Base-by-base conservation (phyloP, 1,284 basidiomycete species). In the Boletus sp. region DNA sequence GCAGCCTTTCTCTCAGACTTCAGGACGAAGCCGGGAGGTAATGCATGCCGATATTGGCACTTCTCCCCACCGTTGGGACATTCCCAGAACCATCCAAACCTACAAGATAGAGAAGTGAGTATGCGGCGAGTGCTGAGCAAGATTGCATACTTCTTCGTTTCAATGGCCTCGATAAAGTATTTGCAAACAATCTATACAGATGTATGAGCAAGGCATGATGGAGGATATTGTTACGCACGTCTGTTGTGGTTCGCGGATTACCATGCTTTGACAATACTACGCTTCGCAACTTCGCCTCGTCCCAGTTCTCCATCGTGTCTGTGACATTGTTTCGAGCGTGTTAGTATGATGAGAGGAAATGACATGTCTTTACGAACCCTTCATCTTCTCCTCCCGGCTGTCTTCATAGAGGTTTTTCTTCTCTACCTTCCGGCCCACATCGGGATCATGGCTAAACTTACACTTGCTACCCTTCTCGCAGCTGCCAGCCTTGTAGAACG, bases 231-330 rank as follows among this genome's bases (percentile, higher is more conserved):
- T n/a, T 20, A 64, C 84, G 51, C 62, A 92, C 91, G 66, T 96
- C 94, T 37, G 95, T 99, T 3, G 87, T 93, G 26, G 88, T 94
- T 59, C 83, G 80, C 42, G 94, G 94, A 69, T 96, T 97, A 27
- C 91, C 91, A 49, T 81, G 76, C 69, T 98, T 98, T 45, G 89
- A 91, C 13, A 85, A 62, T 8, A 99, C 90, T 50, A 99, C 96
- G 22, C 73, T 80, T 41, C 84, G 77, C 43, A 99, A 74, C 70
- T 95, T 98, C 57, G 85, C 94, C 57, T 98, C 90, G 71, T 98
- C 94, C 95, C 95, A 99, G 58, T 77, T 86, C 60, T 97, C 94
- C 95, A 99, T 99, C 8, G 94, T 96, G 69, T 96, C 94, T 89
- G 57, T 26, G 29, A 8, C 3, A n/a, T 50, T 44, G 5, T 52